A percentile compares a stretch with the other conserved stretches of the same genome.
These are phyloP conservation scores for Globisporangium canariense DNA, from an alignment of 352 stramenopile species.

Conservation along the genomic window DNA sequence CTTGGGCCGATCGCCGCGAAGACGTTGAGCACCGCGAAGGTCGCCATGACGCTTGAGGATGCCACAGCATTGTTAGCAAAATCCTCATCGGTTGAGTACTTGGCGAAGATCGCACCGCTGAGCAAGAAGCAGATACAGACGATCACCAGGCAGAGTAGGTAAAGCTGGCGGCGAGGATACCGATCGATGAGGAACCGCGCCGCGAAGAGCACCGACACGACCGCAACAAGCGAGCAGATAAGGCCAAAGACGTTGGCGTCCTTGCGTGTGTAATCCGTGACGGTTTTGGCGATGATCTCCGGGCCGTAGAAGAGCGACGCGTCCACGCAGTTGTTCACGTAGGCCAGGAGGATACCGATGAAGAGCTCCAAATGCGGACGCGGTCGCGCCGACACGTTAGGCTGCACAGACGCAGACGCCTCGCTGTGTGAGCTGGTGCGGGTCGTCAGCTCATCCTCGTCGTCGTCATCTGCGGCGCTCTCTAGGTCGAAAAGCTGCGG, in stretches of 20 bases:
- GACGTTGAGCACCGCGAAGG: conserved; percentile 71
- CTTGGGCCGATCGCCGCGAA: conserved; percentile 72
- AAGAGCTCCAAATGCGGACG: conserved; percentile 58
- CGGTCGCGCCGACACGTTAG: background rate
- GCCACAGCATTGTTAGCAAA: conserved; percentile 41
- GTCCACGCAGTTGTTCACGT: conserved; percentile 88
- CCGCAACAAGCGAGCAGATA: conserved; percentile 62
- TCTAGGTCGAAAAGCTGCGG: conserved; percentile 47
- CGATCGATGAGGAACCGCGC: conserved; percentile 64
- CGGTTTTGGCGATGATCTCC: conserved; percentile 74
- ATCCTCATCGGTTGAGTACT: conserved; percentile 55
- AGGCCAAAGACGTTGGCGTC: conserved; percentile 80
- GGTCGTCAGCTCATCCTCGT: conserved; percentile 24
- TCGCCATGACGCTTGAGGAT: conserved; percentile 54
- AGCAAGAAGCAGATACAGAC: conserved; percentile 68
- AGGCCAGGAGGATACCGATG: conserved; percentile 76
- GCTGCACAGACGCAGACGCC: background rate
- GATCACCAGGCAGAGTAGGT: conserved; percentile 65
- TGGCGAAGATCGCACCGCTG: conserved; percentile 64
- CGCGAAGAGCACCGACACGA: conserved; percentile 65
- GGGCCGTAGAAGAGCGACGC: conserved; percentile 87
- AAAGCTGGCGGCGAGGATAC: conserved; percentile 64
- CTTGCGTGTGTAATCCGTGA: conserved; percentile 44
- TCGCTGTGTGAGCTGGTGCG: conserved; percentile 8
- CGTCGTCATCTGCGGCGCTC: conserved; percentile 23